Conservation (phyloP, 805 yeast genomes). For the Komagataella kurtzmanii region DNA sequence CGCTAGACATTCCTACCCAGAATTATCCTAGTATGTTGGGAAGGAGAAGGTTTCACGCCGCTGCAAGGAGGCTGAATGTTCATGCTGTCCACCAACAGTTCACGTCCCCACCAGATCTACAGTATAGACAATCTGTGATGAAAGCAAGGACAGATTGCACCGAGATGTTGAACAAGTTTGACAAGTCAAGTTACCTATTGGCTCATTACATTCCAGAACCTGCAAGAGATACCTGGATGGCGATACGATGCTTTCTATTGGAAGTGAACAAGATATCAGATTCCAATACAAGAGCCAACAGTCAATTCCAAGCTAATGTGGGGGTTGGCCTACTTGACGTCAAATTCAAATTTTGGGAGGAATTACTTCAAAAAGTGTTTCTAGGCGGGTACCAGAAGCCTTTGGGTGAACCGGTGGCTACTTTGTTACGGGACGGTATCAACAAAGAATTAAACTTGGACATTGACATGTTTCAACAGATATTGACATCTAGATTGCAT, state of each 20-base stretch:
- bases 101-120: neutral
- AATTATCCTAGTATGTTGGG: neutral
- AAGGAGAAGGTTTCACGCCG: neutral
- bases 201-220: slow-evolving; percentile 59
- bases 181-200: slow-evolving; percentile 50
- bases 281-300: neutral
- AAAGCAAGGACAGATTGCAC: slow-evolving; percentile 31
- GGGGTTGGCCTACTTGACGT: slow-evolving; percentile 23
- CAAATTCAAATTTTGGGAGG: slow-evolving; percentile 68
- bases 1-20: neutral
- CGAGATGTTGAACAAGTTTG: slow-evolving; percentile 29
- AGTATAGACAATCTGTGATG: slow-evolving; percentile 1
- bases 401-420: slow-evolving; percentile 51
- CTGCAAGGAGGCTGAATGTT: neutral
- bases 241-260: slow-evolving; percentile 49
- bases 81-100: neutral
- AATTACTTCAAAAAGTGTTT: slow-evolving; percentile 35
- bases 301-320: neutral
- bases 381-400: slow-evolving; percentile 17
- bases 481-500: slow-evolving; percentile 43
- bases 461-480: slow-evolving; percentile 38
- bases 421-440: slow-evolving; percentile 42
- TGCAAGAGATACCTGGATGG: slow-evolving; percentile 48
- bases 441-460: slow-evolving; percentile 36
- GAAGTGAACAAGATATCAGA: slow-evolving; percentile 40